Base-by-base conservation (phyloP, 2,329 filamentous ascomycete species). In the Neonectria hederae region DNA sequence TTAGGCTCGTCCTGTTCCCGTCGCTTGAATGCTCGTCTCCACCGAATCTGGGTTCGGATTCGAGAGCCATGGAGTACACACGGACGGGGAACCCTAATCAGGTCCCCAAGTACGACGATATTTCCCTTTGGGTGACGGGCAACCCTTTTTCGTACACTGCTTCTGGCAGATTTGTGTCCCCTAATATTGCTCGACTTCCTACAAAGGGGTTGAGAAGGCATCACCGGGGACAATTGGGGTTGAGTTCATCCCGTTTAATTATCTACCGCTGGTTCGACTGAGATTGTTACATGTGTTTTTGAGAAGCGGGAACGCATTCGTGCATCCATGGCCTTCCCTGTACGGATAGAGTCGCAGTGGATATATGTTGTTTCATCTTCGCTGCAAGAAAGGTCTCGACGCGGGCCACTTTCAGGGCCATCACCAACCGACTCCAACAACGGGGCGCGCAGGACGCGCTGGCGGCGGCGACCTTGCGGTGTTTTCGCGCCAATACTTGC, bases 41-140 rank as follows among this genome's bases (percentile, higher is more conserved):
- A 22, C 53, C 35, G 52, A 51, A 56, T 57, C 54, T 54, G 60
- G 57, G 32, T 49, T 63, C 54, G 57, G 60, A 63, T 63, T 63
- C 54, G 60, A 58, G 48, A 63, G 54, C 42, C 43, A 13, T 30
- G 24, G 22, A n/a, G 24, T 19, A 4, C 30, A 28, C 28, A 32
- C 30, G 28, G 26, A 32, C 14, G 28, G n/a, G 48, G 28, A 30
- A 35, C 48, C n/a, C 35, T 21, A 11, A 5, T 10, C 26, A 32
- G 28, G 42, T 21, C 30, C 54, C 54, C 40, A 35, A n/a, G 32
- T 30, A 46, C 43, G 54, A 38, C 35, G 42, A n/a, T 24, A 19
- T 53, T 52, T 60, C 46, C 43, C 46, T 53, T 51, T 51, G 13
- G 48, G 48, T 32, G 48, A 51, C 48, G n/a, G 28, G 48, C 43